Conservation (phyloP, 306 rosid species). For the Cicer judaicum region DNA sequence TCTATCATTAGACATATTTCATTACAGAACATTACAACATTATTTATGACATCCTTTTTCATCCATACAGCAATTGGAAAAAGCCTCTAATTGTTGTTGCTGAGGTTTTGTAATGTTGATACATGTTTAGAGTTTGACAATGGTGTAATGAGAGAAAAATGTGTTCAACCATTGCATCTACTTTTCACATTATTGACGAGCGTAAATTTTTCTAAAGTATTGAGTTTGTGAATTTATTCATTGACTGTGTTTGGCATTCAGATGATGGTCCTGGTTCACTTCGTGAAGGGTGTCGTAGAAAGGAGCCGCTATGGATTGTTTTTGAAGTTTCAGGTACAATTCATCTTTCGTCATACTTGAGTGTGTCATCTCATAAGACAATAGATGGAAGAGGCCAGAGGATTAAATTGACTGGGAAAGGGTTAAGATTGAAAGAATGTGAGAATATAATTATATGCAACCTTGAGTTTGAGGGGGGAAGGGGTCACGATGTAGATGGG, state of each 20-base stretch:
- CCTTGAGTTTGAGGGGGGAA: constrained; percentile 94
- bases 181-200: background rate
- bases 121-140: background rate
- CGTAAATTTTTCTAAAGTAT: background rate
- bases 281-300: constrained; percentile 70
- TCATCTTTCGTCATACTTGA: constrained; percentile 69
- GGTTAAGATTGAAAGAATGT: constrained; percentile 91
- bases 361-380: constrained; percentile 78
- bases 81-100: background rate
- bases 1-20: background rate
- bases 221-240: background rate
- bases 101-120: background rate
- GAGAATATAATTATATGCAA: constrained; percentile 90
- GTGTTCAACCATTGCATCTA: background rate
- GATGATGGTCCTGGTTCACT: constrained; percentile 88
- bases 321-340: constrained; percentile 71
- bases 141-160: background rate
- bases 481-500: constrained; percentile 94
- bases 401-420: constrained; percentile 82
- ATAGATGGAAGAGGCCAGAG: constrained; percentile 86
- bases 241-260: constrained; percentile 32
- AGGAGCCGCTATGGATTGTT: constrained; percentile 77
- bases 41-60: background rate
- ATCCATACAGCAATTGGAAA: background rate
- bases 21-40: background rate